Evolutionary conservation across 306 rosid species (phyloP), one percentile per base, ranked within the genome.

Genomic region (Prunus salicina): DNA sequence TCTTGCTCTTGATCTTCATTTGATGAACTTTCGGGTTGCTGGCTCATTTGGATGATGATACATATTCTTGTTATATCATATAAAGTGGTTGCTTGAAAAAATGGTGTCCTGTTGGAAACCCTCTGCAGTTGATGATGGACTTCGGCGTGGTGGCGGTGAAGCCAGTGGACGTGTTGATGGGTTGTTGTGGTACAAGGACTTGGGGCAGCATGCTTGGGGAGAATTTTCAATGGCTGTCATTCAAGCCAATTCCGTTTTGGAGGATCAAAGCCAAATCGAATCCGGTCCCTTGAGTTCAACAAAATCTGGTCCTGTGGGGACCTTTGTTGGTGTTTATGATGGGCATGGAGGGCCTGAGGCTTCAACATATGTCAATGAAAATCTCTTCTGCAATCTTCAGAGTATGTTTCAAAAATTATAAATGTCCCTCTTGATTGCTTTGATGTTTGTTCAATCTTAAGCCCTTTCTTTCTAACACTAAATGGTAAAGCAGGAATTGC

Each of bases 261-360:
- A 93, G 79, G 98, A 93, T 87, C 85, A 84, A 50, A 86, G 95
- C 83, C 97, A 85, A 69, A 80, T 93, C 18, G 96, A 89, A 83
- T 88, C 98, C 62, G 98, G 98, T 76, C 89, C 85, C 3, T 73
- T 93, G 85, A 85, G 89, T 79, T 80, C 80, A 38, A 82, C 79
- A 4, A 56, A 66, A 52, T 71, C 82, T 6, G 95, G 89, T 72
- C 89, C 93, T 67, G 86, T 69, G 41, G 98, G 98, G 69, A 89
- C 93, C 53, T 89, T 89, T 15, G 41, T 91, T 3, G 98, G 98
- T 6, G 87, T 93, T 11, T 88, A 93, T 74, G 98, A 93, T 62
- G 97, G 98, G 25, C 98, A 93, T 78, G 98, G 96, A 64, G 98
- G 98, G 63, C 32, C 89, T 1, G 88, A 89, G 50, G 98, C 97